Evolutionary conservation across 768 basidiomycete species (phyloP).

Genomic region (Rubroboletus pulcherrimus): DNA sequence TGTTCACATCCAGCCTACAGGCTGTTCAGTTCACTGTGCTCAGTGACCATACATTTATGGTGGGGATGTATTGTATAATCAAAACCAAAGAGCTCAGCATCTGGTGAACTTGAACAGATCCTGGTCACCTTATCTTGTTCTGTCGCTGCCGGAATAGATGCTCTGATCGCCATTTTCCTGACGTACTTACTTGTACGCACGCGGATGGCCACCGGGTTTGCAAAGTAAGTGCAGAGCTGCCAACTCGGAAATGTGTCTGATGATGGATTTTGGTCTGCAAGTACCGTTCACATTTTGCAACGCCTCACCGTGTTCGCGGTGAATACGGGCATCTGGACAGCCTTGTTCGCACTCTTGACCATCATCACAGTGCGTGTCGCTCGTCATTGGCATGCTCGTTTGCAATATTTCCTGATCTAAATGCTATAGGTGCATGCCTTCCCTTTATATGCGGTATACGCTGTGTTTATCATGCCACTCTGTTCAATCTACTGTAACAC

Average conservation of each 20-base stretch:
- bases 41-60: not conserved
- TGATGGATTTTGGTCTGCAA: no score
- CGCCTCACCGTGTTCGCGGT: slow-evolving; percentile 5
- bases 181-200: not conserved
- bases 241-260: not conserved
- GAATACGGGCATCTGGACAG: slow-evolving; percentile 41
- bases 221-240: not conserved
- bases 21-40: not conserved
- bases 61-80: not conserved
- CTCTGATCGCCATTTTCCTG: slow-evolving; percentile 4
- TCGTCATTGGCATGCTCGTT: no score
- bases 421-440: not conserved
- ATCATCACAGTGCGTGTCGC: slow-evolving; percentile 43
- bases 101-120: not conserved
- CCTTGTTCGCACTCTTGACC: slow-evolving; percentile 44
- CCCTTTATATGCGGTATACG: not conserved
- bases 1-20: not conserved
- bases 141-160: not conserved
- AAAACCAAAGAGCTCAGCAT: not conserved
- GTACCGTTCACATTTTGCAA: not conserved
- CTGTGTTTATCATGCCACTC: not conserved
- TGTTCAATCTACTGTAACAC: slow-evolving; percentile 11
- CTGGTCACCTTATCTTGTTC: not conserved
- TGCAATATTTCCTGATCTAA: not conserved
- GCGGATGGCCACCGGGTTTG: not conserved